Evolutionary conservation across 768 basidiomycete species (phyloP).

Genomic region (Pleurotus eryngii): DNA sequence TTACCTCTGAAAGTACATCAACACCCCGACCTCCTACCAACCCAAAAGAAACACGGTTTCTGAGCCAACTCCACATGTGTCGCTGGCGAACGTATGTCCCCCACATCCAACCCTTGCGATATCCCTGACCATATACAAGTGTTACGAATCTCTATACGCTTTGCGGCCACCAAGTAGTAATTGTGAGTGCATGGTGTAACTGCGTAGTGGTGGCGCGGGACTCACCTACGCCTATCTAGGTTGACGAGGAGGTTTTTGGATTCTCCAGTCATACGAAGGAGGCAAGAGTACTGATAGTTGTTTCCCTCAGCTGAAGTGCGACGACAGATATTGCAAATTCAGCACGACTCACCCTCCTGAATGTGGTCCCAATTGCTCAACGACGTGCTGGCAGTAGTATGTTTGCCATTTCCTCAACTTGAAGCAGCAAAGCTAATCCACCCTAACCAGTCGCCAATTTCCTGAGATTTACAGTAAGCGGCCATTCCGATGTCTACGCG

Average conservation of each 20-base stretch:
- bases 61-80: conserved; percentile 49
- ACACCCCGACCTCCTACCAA: conserved; percentile 1
- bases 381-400: conserved; percentile 78
- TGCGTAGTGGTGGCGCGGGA: not conserved
- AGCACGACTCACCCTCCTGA: conserved; percentile 57
- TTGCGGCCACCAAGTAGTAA: conserved; percentile 52
- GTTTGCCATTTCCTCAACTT: conserved; percentile 21
- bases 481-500: not conserved
- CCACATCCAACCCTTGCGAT: conserved; percentile 6
- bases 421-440: conserved; percentile 14
- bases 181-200: conserved; percentile 36
- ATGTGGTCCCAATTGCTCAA: conserved; percentile 57
- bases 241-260: not conserved
- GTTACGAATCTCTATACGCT: conserved; percentile 59
- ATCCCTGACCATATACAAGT: conserved; percentile 32
- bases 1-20: not conserved
- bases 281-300: no score
- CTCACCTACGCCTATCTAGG: not conserved
- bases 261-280: no score
- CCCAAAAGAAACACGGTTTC: conserved; percentile 6
- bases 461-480: conserved; percentile 66
- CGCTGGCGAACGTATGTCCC: conserved; percentile 61
- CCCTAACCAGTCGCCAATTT: conserved; percentile 55
- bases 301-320: conserved; percentile 56
- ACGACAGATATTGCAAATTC: conserved; percentile 66